A percentile compares a stretch with the other conserved stretches of the same genome.
These are phyloP conservation scores for Sugiyamaella smithiae DNA, from an alignment of 805 yeast species.

Conservation along the genomic window DNA sequence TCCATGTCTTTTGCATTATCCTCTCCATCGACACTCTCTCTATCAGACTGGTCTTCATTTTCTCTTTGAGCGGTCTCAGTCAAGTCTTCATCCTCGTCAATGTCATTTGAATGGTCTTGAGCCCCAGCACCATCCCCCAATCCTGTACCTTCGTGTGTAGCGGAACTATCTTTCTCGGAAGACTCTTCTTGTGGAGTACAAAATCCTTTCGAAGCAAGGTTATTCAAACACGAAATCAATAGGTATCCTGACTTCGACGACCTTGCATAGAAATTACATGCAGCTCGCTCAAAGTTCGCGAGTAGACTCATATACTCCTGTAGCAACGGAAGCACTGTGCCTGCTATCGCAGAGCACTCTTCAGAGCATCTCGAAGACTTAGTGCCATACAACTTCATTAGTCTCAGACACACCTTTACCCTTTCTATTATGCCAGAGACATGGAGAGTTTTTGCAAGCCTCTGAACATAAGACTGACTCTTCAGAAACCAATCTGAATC, in stretches of 20 bases:
- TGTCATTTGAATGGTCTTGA: constrained; percentile 72
- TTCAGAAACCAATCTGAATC: constrained; percentile 68
- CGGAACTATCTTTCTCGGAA: constrained; percentile 57
- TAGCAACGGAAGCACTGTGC: constrained; percentile 61
- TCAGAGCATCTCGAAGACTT: constrained; percentile 29
- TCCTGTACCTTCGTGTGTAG: constrained; percentile 83
- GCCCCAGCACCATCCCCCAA: constrained; percentile 93
- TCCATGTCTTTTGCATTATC: constrained; percentile 92
- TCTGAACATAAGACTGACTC: constrained; percentile 45
- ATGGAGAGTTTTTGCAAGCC: constrained; percentile 45
- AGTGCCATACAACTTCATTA: constrained; percentile 40
- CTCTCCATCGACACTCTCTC: constrained; percentile 46
- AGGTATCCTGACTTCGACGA: constrained; percentile 61
- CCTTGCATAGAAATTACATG: constrained; percentile 48
- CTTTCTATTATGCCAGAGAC: constrained; percentile 37
- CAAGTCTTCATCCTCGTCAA: constrained; percentile 88
- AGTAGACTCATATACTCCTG: constrained; percentile 56
- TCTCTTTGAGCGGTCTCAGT: constrained; percentile 68
- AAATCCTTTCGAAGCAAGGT: constrained; percentile 76
- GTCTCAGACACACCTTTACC: constrained; percentile 37
- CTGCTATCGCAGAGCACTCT: constrained; percentile 44
- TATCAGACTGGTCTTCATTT: constrained; percentile 65
- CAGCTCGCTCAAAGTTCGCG: constrained; percentile 42
- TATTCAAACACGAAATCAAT: constrained; percentile 53
- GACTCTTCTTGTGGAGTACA: constrained; percentile 80